Percentiles rank a stretch among this genome's conserved stretches.
Evolutionary conservation across 345 rosid species (phyloP).

Genomic region (Melaleuca alternifolia): DNA sequence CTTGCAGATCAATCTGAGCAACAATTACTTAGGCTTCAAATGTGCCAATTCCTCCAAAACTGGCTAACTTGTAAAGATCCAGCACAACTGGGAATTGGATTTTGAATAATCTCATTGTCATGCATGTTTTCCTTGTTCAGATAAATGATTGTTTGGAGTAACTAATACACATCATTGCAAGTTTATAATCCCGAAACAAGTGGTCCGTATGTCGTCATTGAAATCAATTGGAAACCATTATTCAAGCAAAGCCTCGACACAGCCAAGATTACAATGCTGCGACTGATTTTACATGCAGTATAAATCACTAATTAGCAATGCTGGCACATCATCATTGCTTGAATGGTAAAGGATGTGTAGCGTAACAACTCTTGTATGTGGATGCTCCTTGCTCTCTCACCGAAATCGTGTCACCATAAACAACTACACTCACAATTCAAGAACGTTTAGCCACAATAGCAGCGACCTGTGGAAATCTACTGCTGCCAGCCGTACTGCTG

Average conservation of each 20-base stretch:
- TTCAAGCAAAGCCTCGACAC: background rate
- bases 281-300: background rate
- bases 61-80: background rate
- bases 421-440: background rate
- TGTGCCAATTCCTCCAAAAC: background rate
- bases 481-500: constrained; percentile 81
- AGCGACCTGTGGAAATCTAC: background rate
- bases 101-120: background rate
- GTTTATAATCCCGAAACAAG: background rate
- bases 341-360: background rate
- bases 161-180: background rate
- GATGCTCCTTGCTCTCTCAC: background rate
- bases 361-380: background rate
- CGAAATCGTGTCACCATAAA: background rate
- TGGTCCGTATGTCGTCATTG: background rate
- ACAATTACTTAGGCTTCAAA: background rate
- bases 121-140: background rate
- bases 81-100: background rate
- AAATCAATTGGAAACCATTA: background rate
- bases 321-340: background rate
- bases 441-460: background rate
- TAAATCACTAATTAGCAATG: background rate
- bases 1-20: background rate
- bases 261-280: background rate
- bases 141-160: background rate